A percentile compares a stretch with the other conserved stretches of the same genome.
Evolutionary conservation across 495 filamentous ascomycete genomes (phyloP).

Genomic region (Neurospora intermedia): DNA sequence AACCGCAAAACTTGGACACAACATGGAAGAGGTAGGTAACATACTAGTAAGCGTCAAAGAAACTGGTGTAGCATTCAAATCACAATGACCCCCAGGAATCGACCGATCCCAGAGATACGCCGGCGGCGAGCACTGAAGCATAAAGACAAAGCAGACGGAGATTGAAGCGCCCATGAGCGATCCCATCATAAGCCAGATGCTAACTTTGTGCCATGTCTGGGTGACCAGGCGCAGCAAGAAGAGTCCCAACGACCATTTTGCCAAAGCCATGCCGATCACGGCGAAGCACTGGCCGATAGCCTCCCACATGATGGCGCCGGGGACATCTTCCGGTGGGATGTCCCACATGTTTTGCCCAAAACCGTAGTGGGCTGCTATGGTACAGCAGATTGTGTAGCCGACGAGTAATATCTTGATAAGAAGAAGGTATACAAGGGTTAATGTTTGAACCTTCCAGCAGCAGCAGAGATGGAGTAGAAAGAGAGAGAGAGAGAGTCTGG

Average conservation of each 20-base stretch:
- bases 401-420: constrained; percentile 2
- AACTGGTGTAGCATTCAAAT: constrained; percentile 10
- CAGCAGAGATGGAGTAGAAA: neutral
- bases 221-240: constrained; percentile 31
- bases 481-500: neutral
- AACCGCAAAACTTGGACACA: neutral
- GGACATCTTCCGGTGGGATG: constrained; percentile 11
- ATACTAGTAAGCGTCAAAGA: constrained; percentile 9
- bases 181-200: constrained; percentile 16
- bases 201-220: constrained; percentile 21
- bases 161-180: constrained; percentile 8
- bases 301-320: constrained; percentile 24
- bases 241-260: constrained; percentile 29
- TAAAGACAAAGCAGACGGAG: constrained; percentile 24
- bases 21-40: neutral
- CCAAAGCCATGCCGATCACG: constrained; percentile 27
- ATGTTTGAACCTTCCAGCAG: neutral
- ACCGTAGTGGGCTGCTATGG: constrained; percentile 15
- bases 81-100: constrained; percentile 2
- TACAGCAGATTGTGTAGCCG: constrained; percentile 3
- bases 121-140: constrained; percentile 37
- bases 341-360: constrained; percentile 23
- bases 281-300: constrained; percentile 31
- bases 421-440: neutral
- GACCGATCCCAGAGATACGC: constrained; percentile 23